Evolutionary conservation across 495 filamentous ascomycete species (phyloP), one percentile per base, ranked within the genome.

Genomic region (Aspergillus asperescens): DNA sequence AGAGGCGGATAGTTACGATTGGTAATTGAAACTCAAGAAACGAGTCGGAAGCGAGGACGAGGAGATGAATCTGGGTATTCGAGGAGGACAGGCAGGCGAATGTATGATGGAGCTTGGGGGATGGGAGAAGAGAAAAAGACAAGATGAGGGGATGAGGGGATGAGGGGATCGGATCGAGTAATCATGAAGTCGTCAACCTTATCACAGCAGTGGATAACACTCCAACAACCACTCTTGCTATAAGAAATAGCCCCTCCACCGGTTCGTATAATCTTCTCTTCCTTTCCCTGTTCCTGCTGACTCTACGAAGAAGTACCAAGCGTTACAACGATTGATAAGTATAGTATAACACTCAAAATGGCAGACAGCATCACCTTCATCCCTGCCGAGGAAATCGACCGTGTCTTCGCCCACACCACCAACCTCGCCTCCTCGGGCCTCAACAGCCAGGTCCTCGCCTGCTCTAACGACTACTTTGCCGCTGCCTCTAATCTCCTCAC

Each of bases 391-490:
- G 71, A 85, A 31, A 92, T 90, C 56, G 83, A 90, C 66, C 63
- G 74, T 46, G 85, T 85, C 35, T 90, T 94, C 68, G 56, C 67
- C 8, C 64, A 63, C 57, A 71, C 65, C 27, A 65, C 66, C 87
- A 90, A 95, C 70, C 77, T 95, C 45, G 79, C 90, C 56, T 91
- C 88, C 28, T 76, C 80, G 13, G 74, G 79, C 20, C 79, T 96
- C 28, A 85, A 84, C 67, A 86, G 85, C 57, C 79, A 78, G 52
- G 77, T 95, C 56, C 78, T 95, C 57, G 74, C 82, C 49, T 85
- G 81, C 73, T 89, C 85, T 40, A 87, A 96, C 67, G 83, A 96
- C 71, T 96, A 83, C 80, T 96, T 95, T 70, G 90, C 89, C 55
- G 80, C 83, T 29, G 90, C 90, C 9, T 70, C 74, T 29, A 95